phyloP scores from a whole-genome alignment of 306 rosid genomes.

The Amphicarpaea edgeworthii region DNA sequence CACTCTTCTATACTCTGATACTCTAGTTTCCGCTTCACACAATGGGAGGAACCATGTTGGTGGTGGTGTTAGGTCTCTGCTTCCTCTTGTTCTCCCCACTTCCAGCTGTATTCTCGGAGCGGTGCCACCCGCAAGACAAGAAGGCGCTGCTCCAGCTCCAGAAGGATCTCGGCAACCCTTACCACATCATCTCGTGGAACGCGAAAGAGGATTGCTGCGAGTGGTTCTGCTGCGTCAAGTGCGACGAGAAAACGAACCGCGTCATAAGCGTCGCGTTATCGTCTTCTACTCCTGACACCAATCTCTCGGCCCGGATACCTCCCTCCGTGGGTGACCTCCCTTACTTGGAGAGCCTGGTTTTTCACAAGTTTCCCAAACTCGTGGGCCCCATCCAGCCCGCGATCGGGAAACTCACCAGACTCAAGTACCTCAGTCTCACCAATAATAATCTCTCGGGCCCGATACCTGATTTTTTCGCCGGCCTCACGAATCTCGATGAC shows the following conservation, averaged over 20 bases:
- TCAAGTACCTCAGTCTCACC: slow-evolving; percentile 48
- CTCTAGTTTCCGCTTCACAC: too few species aligned
- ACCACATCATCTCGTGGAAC: slow-evolving; percentile 60
- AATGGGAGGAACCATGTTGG: not conserved
- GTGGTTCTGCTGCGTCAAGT: slow-evolving; percentile 58
- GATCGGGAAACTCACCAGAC: slow-evolving; percentile 6
- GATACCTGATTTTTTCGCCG: slow-evolving; percentile 58
- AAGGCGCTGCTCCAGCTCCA: slow-evolving; percentile 51
- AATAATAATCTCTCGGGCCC: slow-evolving; percentile 60
- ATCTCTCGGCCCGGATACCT: slow-evolving; percentile 59
- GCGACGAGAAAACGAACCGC: slow-evolving; percentile 62
- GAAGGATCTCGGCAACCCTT: slow-evolving; percentile 57
- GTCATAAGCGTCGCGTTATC: slow-evolving; percentile 54
- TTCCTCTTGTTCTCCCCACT: slow-evolving; percentile 18
- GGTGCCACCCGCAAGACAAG: slow-evolving; percentile 63
- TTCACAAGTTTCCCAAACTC: slow-evolving; percentile 62
- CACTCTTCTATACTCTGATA: too few species aligned
- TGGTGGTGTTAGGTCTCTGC: not conserved
- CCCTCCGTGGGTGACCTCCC: slow-evolving; percentile 68
- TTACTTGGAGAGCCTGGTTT: slow-evolving; percentile 45
- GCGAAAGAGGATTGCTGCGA: slow-evolving; percentile 60
- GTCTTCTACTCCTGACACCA: slow-evolving; percentile 5
- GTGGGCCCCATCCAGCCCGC: slow-evolving; percentile 46
- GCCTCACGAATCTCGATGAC: slow-evolving; percentile 52
- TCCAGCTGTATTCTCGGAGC: slow-evolving; percentile 43